Base-by-base conservation (phyloP, 2,329 filamentous ascomycete species). In the Aspergillus thermomutatus region DNA sequence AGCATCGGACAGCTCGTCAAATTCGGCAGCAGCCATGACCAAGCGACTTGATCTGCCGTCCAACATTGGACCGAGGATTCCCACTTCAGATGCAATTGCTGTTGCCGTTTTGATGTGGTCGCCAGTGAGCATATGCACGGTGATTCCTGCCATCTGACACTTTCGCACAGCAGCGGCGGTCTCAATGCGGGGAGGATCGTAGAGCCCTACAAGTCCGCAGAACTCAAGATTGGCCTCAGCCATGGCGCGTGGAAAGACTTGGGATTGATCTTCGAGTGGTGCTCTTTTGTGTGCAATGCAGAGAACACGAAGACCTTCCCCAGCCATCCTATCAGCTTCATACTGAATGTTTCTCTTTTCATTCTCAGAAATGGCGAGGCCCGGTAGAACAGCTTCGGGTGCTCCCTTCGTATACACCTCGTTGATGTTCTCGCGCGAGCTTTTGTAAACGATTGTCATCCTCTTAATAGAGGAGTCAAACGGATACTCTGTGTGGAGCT, bases 391-490 rank as follows among this genome's bases (percentile, higher is more conserved):
- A 11, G 83, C 75, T 67, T 87, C 84, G 4, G 86, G 84, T 6
- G 85, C 85, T 31, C 85, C 85, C 65, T 87, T 87, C 49, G 82
- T 83, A 66, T 83, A 86, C 4, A 84, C 74, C 28, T 78, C 63
- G 19, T 67, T 69, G 9, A 75, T 56, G 49, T 69, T 55, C 1
- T 63, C 55, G 8, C 60, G 55, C 3, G 59, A 49, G 6, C 69
- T 69, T 8, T 67, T 66, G 71, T 85, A 87, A 50, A 87, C 79
- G 25, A 87, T 84, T 27, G 84, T 84, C 86, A 88, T 88, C 51
- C 83, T 82, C 71, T 88, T 88, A 63, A 87, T 81, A 48, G 80
- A 79, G 25, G 82, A 86, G 64, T 88, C 85, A 66, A 88, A 88
- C 0, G 85, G 83, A 57, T 85, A 87, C 63, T 88, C 86, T 0